phyloP scores from a whole-genome alignment of 2,329 filamentous ascomycete species.

The Aureobasidium sp. region DNA sequence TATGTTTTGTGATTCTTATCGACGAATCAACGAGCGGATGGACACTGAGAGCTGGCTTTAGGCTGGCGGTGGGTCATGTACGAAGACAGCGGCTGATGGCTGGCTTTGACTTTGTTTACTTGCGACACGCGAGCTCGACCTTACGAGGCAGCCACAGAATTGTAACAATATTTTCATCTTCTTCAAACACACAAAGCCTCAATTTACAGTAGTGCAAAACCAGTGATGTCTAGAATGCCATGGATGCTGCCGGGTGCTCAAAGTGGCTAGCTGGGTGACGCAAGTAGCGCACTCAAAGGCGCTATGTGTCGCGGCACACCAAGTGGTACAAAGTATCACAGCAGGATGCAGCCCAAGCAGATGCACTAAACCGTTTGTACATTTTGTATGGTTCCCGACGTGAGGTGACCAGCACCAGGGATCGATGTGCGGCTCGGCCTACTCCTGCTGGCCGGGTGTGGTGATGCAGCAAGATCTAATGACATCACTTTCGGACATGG shows the following conservation, averaged over 20 bases:
- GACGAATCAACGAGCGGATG: neutral
- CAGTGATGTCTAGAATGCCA: conserved; percentile 2
- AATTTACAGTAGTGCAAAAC: neutral
- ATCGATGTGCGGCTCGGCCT: conserved; percentile 4
- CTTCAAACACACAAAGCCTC: neutral
- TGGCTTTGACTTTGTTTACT: conserved; percentile 1
- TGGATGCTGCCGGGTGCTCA: neutral
- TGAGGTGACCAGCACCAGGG: neutral
- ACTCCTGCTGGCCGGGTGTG: neutral
- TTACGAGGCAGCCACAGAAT: conserved; percentile 8
- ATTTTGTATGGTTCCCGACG: neutral
- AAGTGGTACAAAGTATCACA: neutral
- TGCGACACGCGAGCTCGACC: conserved; percentile 7
- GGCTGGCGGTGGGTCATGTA: neutral
- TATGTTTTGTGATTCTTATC: neutral
- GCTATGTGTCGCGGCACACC: conserved; percentile 6
- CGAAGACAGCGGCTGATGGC: neutral
- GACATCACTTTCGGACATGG: conserved; percentile 12
- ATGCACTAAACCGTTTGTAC: neutral
- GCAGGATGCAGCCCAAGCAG: conserved; percentile 4
- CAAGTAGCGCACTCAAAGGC: neutral
- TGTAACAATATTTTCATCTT: conserved; percentile 6
- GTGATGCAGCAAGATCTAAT: neutral
- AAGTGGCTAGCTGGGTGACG: conserved; percentile 1
- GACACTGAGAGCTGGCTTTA: neutral